These are phyloP conservation scores for Parietaria judaica DNA, from an alignment of 306 rosid species.

Conservation along the genomic window DNA sequence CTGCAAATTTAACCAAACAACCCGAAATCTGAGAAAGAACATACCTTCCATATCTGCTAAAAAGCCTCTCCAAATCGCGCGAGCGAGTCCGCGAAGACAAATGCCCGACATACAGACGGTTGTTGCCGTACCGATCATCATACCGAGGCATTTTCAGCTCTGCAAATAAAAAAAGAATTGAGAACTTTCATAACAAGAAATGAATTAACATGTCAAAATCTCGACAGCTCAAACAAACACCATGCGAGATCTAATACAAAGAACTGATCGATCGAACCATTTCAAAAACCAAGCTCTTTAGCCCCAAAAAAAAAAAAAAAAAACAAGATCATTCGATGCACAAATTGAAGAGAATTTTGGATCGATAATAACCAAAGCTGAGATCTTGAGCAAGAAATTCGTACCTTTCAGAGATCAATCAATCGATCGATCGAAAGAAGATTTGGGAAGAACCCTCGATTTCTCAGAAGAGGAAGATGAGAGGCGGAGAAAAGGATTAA, in stretches of 20 bases:
- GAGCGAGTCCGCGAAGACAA: constrained; percentile 59
- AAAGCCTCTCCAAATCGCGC: constrained; percentile 60
- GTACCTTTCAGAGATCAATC: neutral
- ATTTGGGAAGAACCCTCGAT: constrained; percentile 11
- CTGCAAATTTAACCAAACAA: neutral
- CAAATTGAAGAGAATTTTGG: neutral
- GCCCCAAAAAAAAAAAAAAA: too few relatives aligned
- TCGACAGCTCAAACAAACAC: neutral
- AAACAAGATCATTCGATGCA: neutral
- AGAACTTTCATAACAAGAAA: neutral
- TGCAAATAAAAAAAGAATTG: neutral
- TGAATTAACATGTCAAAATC: neutral
- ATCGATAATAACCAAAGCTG: neutral
- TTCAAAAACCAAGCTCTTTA: too few relatives aligned
- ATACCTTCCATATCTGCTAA: constrained; percentile 73
- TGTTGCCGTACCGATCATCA: constrained; percentile 60
- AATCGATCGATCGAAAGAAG: neutral
- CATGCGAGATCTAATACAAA: neutral
- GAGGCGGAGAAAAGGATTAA: neutral
- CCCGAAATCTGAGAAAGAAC: neutral
- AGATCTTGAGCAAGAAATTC: neutral
- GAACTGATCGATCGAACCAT: too few relatives aligned
- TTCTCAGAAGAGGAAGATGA: neutral
- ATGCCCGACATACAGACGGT: constrained; percentile 69
- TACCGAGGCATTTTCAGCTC: constrained; percentile 64